Evolutionary conservation across 2,329 filamentous ascomycete genomes (phyloP).

Genomic region (Aspergillus sp.): DNA sequence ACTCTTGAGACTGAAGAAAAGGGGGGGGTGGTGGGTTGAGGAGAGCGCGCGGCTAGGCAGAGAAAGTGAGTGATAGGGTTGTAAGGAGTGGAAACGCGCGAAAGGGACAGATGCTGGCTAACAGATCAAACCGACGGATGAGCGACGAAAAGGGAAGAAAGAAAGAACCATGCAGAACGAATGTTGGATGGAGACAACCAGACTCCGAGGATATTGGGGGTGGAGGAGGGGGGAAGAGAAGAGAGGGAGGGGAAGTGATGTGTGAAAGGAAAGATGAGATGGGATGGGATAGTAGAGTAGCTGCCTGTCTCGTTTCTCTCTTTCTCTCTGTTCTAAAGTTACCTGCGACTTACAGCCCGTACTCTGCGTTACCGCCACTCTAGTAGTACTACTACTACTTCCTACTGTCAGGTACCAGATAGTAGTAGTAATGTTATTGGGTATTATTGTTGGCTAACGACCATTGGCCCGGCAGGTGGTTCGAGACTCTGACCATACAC

Average conservation of each 20-base stretch:
- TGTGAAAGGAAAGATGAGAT: neutral
- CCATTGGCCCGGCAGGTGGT: slow-evolving; percentile 10
- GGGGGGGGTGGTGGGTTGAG: neutral
- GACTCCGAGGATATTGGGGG: neutral
- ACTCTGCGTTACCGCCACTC: neutral
- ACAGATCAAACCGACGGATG: neutral
- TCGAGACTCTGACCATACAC: slow-evolving; percentile 18
- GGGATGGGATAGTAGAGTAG: neutral
- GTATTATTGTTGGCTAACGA: slow-evolving; percentile 1
- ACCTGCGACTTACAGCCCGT: neutral
- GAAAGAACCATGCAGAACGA: slow-evolving; percentile 4
- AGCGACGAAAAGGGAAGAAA: neutral
- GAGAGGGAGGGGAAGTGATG: neutral
- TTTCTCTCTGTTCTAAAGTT: neutral
- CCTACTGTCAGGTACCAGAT: slow-evolving; percentile 3
- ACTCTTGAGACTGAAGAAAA: neutral
- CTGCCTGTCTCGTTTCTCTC: no score
- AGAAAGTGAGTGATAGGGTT: neutral
- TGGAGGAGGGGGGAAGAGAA: neutral
- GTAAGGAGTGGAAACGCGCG: neutral
- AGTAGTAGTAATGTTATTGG: neutral
- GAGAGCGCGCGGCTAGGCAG: neutral
- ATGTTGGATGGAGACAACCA: slow-evolving; percentile 6
- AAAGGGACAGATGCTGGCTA: neutral
- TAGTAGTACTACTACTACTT: neutral